phyloP scores from a whole-genome alignment of 805 yeast genomes.

The Yarrowia divulgata region DNA sequence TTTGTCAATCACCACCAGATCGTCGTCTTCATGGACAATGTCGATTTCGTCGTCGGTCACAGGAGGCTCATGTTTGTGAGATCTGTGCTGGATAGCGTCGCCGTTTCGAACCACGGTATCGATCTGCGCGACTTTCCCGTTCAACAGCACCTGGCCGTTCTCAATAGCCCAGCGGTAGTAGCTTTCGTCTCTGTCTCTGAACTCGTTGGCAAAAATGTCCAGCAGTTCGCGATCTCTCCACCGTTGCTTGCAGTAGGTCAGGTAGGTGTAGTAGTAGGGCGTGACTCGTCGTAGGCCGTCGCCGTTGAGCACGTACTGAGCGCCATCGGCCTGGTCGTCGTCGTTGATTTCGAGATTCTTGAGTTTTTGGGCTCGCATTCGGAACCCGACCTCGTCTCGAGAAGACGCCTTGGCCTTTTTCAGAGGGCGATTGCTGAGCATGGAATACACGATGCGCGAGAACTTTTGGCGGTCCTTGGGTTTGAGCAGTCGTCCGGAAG shows the following conservation, averaged over 20 bases:
- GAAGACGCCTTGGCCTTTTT: conserved; percentile 7
- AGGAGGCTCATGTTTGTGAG: conserved; percentile 93
- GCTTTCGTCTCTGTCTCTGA: conserved; percentile 74
- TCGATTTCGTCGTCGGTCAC: conserved; percentile 66
- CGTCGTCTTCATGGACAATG: conserved; percentile 79
- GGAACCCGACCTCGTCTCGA: conserved; percentile 26
- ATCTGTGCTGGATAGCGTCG: conserved; percentile 79
- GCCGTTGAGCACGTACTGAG: conserved; percentile 6
- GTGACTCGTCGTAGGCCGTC: conserved; percentile 66
- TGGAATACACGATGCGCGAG: conserved; percentile 4
- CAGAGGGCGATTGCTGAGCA: not conserved
- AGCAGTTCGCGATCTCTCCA: conserved; percentile 87
- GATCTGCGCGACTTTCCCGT: conserved; percentile 65
- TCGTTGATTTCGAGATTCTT: conserved; percentile 25
- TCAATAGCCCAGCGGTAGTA: conserved; percentile 70
- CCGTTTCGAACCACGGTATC: conserved; percentile 80
- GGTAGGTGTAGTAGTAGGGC: conserved; percentile 88
- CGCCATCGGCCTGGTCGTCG: conserved; percentile 30
- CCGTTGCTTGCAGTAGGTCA: conserved; percentile 88
- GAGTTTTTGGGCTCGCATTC: conserved; percentile 11
- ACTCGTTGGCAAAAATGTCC: conserved; percentile 84
- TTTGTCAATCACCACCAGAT: conserved; percentile 83
- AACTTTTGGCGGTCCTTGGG: conserved; percentile 9
- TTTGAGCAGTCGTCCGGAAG: not conserved
- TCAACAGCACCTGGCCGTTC: conserved; percentile 81